Evolutionary conservation across 768 basidiomycete genomes (phyloP).

Genomic region (Roridomyces roridus): DNA sequence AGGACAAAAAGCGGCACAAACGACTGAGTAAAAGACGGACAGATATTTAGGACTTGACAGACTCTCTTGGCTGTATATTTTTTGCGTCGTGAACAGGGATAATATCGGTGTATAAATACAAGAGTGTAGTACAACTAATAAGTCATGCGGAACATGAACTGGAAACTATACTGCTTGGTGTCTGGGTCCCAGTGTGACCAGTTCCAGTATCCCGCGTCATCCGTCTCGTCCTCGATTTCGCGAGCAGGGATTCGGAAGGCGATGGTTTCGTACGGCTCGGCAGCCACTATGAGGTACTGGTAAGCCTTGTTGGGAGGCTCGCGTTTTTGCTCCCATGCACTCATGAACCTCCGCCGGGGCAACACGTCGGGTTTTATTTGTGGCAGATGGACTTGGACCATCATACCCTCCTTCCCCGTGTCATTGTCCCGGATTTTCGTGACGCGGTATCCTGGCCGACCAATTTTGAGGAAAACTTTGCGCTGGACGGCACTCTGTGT

Average conservation of each 20-base stretch:
- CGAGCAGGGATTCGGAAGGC: slow-evolving; percentile 98
- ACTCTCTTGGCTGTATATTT: not conserved
- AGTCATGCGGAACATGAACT: slow-evolving; percentile 88
- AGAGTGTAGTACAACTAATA: slow-evolving; percentile 33
- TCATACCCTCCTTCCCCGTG: slow-evolving; percentile 93
- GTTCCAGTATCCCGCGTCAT: slow-evolving; percentile 90
- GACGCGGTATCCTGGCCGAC: slow-evolving; percentile 92
- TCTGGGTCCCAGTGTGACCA: slow-evolving; percentile 99
- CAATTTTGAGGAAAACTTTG: slow-evolving; percentile 97
- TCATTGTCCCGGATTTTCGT: slow-evolving; percentile 95
- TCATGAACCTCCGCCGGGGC: slow-evolving; percentile 93
- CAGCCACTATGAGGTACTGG: slow-evolving; percentile 97
- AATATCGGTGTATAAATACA: slow-evolving; percentile 30
- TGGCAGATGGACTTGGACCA: slow-evolving; percentile 96
- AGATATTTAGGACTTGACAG: slow-evolving; percentile 32
- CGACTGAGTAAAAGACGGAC: slow-evolving; percentile 51
- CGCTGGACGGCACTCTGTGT: slow-evolving; percentile 80
- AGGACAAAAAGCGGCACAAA: slow-evolving; percentile 38
- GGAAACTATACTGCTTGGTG: slow-evolving; percentile 97
- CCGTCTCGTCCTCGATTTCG: slow-evolving; percentile 94
- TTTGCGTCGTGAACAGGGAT: slow-evolving; percentile 8
- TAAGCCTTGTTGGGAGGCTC: slow-evolving; percentile 96
- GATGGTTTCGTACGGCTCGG: slow-evolving; percentile 99
- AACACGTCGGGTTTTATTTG: slow-evolving; percentile 88
- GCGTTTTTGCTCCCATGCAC: slow-evolving; percentile 95